phyloP scores from a whole-genome alignment of 2,329 filamentous ascomycete genomes.

The Ceratocystis eucalypticola region DNA sequence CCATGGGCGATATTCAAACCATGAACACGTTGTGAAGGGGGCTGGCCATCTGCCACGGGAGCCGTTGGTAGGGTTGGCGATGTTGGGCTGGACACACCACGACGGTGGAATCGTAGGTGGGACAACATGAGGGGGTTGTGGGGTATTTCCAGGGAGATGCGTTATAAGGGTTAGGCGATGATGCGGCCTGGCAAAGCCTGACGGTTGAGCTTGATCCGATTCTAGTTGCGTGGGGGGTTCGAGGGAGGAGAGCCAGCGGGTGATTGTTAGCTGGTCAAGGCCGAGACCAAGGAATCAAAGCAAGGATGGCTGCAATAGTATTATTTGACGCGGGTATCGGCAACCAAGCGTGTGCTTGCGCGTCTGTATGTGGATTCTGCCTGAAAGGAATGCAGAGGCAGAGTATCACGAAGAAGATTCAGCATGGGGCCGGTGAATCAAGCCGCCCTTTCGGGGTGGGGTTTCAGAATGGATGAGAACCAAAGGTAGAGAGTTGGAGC shows the following conservation, averaged over 20 bases:
- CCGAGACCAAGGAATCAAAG: neutral
- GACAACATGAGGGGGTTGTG: constrained; percentile 33
- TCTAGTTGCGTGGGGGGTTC: neutral
- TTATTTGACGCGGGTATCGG: neutral
- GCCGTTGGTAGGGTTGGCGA: constrained; percentile 33
- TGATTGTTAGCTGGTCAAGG: neutral
- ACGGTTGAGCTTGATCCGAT: neutral
- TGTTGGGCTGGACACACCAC: constrained; percentile 41
- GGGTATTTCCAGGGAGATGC: neutral
- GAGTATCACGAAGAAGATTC: neutral
- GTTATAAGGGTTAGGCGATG: neutral
- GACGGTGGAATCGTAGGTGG: constrained; percentile 45
- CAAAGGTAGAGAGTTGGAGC: neutral
- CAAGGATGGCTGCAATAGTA: neutral
- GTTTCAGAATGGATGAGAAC: neutral
- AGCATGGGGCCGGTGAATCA: neutral
- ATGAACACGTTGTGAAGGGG: constrained; percentile 6
- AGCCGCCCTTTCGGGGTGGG: neutral
- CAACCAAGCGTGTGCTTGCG: neutral
- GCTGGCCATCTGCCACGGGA: constrained; percentile 4
- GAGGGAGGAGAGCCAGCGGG: neutral
- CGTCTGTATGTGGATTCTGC: neutral
- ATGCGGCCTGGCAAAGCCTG: neutral
- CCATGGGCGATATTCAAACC: constrained; percentile 23
- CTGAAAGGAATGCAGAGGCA: neutral